Percentiles rank a stretch among this genome's conserved stretches.
These are phyloP conservation scores for Phoma sp. DNA, from an alignment of 2,329 filamentous ascomycete species.

Conservation along the genomic window DNA sequence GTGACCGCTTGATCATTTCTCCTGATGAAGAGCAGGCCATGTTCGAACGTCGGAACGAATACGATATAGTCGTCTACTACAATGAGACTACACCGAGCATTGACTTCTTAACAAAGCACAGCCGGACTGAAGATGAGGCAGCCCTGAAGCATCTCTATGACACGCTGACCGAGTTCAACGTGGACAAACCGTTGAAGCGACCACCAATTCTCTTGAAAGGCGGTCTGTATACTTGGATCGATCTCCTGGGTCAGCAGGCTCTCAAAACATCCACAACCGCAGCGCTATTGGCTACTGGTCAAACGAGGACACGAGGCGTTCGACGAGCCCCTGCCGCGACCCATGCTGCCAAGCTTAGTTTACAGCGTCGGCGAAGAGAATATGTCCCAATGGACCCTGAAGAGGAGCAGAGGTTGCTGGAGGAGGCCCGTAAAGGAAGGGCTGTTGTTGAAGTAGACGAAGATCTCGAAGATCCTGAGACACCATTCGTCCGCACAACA, in stretches of 20 bases:
- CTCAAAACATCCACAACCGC: slow-evolving; percentile 64
- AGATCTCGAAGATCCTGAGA: slow-evolving; percentile 36
- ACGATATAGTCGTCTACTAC: slow-evolving; percentile 89
- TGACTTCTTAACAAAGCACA: slow-evolving; percentile 60
- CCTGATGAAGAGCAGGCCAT: slow-evolving; percentile 75
- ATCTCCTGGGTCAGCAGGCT: slow-evolving; percentile 75
- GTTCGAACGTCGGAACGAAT: slow-evolving; percentile 75
- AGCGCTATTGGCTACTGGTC: slow-evolving; percentile 55
- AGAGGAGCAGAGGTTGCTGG: slow-evolving; percentile 81
- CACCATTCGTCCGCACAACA: slow-evolving; percentile 66
- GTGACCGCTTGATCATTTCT: slow-evolving; percentile 72
- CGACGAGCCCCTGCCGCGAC: slow-evolving; percentile 60
- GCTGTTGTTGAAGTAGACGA: slow-evolving; percentile 50
- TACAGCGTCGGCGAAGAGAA: slow-evolving; percentile 63
- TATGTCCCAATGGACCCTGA: slow-evolving; percentile 77
- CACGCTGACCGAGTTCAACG: slow-evolving; percentile 83
- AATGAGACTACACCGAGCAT: slow-evolving; percentile 71
- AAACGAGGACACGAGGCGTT: slow-evolving; percentile 55
- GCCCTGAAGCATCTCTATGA: slow-evolving; percentile 76
- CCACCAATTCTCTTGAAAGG: slow-evolving; percentile 80
- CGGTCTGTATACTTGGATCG: slow-evolving; percentile 84
- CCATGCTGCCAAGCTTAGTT: slow-evolving; percentile 58
- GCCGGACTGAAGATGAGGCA: slow-evolving; percentile 47
- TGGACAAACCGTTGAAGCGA: slow-evolving; percentile 73
- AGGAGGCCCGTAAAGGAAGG: slow-evolving; percentile 72